These are phyloP conservation scores for Fusarium albidum DNA, from an alignment of 2,329 filamentous ascomycete species.

Conservation along the genomic window DNA sequence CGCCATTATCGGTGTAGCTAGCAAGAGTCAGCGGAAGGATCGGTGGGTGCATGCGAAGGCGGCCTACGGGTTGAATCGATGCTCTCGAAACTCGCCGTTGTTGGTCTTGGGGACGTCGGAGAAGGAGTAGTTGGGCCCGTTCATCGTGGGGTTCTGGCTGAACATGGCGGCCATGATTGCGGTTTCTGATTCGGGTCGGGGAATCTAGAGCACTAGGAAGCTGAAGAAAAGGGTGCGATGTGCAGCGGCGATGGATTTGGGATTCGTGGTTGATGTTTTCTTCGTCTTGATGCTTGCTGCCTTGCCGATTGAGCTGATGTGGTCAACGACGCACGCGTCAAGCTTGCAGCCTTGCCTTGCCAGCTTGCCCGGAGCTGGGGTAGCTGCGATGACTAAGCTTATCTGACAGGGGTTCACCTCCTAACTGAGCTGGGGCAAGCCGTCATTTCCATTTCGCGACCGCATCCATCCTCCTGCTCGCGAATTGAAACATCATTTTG, in stretches of 20 bases:
- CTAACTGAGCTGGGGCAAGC: slow-evolving; percentile 29
- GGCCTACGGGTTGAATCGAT: slow-evolving; percentile 90
- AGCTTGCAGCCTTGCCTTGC: slow-evolving; percentile 66
- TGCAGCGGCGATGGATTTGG: slow-evolving; percentile 12
- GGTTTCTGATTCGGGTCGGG: slow-evolving; percentile 5
- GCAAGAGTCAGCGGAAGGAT: slow-evolving; percentile 13
- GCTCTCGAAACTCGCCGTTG: slow-evolving; percentile 69
- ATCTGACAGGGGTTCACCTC: slow-evolving; percentile 35
- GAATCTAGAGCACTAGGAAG: not conserved
- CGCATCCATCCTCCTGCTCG: slow-evolving; percentile 10
- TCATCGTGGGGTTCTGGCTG: slow-evolving; percentile 74
- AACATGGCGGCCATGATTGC: slow-evolving; percentile 70
- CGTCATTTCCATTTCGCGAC: slow-evolving; percentile 34
- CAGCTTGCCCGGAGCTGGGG: slow-evolving; percentile 37
- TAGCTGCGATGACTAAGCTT: slow-evolving; percentile 54
- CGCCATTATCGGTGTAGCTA: slow-evolving; percentile 97
- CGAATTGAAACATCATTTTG: slow-evolving; percentile 28
- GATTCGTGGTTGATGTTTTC: slow-evolving; percentile 20
- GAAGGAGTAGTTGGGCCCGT: slow-evolving; percentile 75
- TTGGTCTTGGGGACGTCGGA: slow-evolving; percentile 65
- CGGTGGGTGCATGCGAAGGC: not conserved
- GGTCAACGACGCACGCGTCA: slow-evolving; percentile 49
- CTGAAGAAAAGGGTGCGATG: slow-evolving; percentile 9
- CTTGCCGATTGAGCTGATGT: slow-evolving; percentile 42
- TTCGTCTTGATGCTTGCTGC: slow-evolving; percentile 32